phyloP scores from a whole-genome alignment of 768 basidiomycete species.

The Gloeophyllum trabeum region DNA sequence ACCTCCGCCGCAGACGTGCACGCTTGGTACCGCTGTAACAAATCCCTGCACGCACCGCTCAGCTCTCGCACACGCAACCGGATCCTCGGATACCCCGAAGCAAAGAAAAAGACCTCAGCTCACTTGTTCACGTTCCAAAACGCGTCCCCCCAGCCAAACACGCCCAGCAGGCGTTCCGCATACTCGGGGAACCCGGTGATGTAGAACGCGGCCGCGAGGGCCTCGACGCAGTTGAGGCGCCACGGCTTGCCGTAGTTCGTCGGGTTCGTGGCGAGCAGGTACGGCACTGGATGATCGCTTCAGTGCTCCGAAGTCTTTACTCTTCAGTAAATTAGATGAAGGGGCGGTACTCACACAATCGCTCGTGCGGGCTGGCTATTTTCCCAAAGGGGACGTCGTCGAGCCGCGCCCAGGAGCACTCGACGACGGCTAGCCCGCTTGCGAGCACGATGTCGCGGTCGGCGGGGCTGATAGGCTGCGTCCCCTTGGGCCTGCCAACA shows the following conservation, averaged over 20 bases:
- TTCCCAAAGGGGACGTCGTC: conserved; percentile 93
- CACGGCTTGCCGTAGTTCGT: conserved; percentile 98
- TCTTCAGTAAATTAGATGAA: too few relatives aligned
- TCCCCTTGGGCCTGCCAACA: conserved; percentile 67
- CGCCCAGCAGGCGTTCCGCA: neutral
- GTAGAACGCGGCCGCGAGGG: conserved; percentile 90
- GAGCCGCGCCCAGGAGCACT: conserved; percentile 95
- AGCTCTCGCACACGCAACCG: neutral
- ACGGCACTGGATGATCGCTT: conserved; percentile 57
- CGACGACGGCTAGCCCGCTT: conserved; percentile 88
- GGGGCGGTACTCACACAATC: conserved; percentile 52
- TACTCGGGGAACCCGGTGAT: conserved; percentile 53
- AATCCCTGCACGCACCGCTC: neutral
- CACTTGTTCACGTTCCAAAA: neutral
- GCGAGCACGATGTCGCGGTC: conserved; percentile 72
- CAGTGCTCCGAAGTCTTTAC: neutral
- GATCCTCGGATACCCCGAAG: neutral
- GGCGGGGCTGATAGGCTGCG: conserved; percentile 63
- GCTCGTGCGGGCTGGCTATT: conserved; percentile 87
- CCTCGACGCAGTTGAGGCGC: conserved; percentile 91
- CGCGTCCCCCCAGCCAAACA: neutral
- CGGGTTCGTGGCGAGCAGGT: conserved; percentile 90
- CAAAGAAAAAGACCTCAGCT: neutral
- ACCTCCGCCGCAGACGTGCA: neutral
- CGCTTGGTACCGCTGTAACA: neutral